Evolutionary conservation across 2,329 filamentous ascomycete genomes (phyloP).

Genomic region (Botrytis fragariae): DNA sequence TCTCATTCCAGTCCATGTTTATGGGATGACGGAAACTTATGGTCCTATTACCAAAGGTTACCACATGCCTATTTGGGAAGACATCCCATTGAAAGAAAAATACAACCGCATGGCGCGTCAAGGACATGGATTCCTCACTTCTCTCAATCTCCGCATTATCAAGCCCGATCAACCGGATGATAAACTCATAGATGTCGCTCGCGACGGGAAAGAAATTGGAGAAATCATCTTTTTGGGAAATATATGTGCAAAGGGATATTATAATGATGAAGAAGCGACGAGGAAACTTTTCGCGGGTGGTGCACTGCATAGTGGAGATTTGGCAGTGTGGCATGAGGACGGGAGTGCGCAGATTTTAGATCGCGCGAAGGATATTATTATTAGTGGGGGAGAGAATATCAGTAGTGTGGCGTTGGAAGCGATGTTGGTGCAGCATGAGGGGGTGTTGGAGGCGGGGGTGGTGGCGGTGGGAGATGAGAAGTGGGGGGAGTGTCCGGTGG

Average conservation of each 20-base stretch:
- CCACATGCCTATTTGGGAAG: slow-evolving; percentile 79
- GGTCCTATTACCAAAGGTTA: slow-evolving; percentile 96
- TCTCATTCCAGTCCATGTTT: slow-evolving; percentile 87
- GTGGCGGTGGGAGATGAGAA: slow-evolving; percentile 83
- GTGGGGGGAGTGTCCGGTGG: slow-evolving; percentile 96
- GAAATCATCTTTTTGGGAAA: slow-evolving; percentile 89
- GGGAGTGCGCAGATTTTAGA: slow-evolving; percentile 90
- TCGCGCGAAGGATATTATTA: slow-evolving; percentile 96
- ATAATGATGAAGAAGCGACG: slow-evolving; percentile 84
- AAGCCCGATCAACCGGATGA: slow-evolving; percentile 71
- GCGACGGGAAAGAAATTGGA: slow-evolving; percentile 72
- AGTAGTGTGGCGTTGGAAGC: slow-evolving; percentile 88
- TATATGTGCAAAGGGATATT: slow-evolving; percentile 88
- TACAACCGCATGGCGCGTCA: slow-evolving; percentile 91
- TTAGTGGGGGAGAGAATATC: slow-evolving; percentile 95
- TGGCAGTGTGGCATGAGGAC: slow-evolving; percentile 91
- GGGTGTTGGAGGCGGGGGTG: slow-evolving; percentile 87
- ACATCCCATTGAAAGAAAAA: slow-evolving; percentile 68
- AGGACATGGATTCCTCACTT: slow-evolving; percentile 86
- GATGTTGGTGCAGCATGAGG: slow-evolving; percentile 83
- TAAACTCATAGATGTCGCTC: slow-evolving; percentile 63
- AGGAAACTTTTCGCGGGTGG: slow-evolving; percentile 84
- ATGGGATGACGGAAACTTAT: slow-evolving; percentile 86
- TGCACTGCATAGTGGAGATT: slow-evolving; percentile 82
- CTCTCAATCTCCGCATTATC: slow-evolving; percentile 76